Base-by-base conservation (phyloP, 179 eudicot species). In the Carnegiea gigantea region DNA sequence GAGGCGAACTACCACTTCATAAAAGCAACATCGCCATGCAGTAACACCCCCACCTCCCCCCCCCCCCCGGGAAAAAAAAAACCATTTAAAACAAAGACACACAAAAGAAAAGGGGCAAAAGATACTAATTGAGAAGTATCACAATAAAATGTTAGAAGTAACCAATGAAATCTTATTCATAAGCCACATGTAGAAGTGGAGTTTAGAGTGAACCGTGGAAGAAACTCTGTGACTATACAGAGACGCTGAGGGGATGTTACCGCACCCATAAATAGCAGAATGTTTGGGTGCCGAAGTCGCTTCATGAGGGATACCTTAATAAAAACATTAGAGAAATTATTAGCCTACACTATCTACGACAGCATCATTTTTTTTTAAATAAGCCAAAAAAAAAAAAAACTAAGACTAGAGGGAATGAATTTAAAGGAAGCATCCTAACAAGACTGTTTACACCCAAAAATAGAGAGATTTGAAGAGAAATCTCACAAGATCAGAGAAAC, bases 201-300 rank as follows among this genome's bases (percentile, higher is more conserved):
- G 81, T 84, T 71, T 48, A 83, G 83, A 84, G 88, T 77, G 73
- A 84, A 97, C 99, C 99, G 92, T 75, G 99, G 98, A 86, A 97
- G 97, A 86, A 97, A 95, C 90, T 97, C 99, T 49, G 99, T 92
- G 64, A 95, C 91, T 74, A 97, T 97, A 86, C 99, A 95, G 62
- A 97, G 94, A 68, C 93, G 98, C 85, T 90, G 89, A 86, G 98
- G 91, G 78, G 99, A 93, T 51, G 98, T 92, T 75, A 97, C 99
- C 15, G 99, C 98, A 83, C 99, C 99, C 99, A 95, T 95, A 88
- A 97, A 97, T 67, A 97, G 91, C 70, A 97, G 88, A 86, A 97
- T 89, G 84, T 97, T 97, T 77, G 99, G 99, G 89, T 97, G 99
- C 84, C 99, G 91, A 79, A 97, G 94, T 77, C 93, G 93, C 92